Evolutionary conservation across 2,329 filamentous ascomycete species (phyloP), one percentile per base, ranked within the genome.

Genomic region (Atkinsonella texensis): DNA sequence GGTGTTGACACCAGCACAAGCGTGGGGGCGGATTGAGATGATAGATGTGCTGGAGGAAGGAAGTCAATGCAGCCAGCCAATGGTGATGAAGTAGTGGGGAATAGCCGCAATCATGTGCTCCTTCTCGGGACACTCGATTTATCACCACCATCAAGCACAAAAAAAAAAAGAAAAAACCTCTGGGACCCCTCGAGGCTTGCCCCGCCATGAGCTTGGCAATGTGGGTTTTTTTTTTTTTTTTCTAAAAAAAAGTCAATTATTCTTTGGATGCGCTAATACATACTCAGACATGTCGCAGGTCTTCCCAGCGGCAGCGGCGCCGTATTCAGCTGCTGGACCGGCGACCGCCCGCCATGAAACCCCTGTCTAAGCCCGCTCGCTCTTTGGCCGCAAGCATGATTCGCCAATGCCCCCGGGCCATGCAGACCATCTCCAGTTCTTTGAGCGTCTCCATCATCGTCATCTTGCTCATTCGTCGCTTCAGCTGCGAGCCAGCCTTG

Each of bases 371-470:
- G 41, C 18, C 32, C 28, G 48, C 11, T 18, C 40, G 40, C 40
- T 18, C 52, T 17, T 31, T 49, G 46, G 33, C 31, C 35, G 48
- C n/a, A 49, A 42, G 51, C 50, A 35, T 58, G 56, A 62, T 62
- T 62, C 57, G 60, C 57, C 59, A 59, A 60, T 55, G 49, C 41
- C 31, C 31, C 39, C 40, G 2, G n/a, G 33, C 40, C n/a, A 38
- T 10, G 17, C 46, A 35, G 31, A n/a, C 32, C 48, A 42, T 42
- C 42, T 48, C 23, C 46, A 32, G 15, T 42, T 43, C 28, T 49
- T 31, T 23, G n/a, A 40, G 15, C 51, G 32, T 28, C 28, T 46
- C 45, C 40, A 41, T 33, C 50, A 48, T 46, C 45, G 41, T 40
- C 20, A 45, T 45, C 46, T 42, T 45, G 32, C 53, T 35, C 38